Evolutionary conservation across 73 alveolate species (phyloP), one percentile per base, ranked within the genome.

Genomic region (Blepharisma japonicum): DNA sequence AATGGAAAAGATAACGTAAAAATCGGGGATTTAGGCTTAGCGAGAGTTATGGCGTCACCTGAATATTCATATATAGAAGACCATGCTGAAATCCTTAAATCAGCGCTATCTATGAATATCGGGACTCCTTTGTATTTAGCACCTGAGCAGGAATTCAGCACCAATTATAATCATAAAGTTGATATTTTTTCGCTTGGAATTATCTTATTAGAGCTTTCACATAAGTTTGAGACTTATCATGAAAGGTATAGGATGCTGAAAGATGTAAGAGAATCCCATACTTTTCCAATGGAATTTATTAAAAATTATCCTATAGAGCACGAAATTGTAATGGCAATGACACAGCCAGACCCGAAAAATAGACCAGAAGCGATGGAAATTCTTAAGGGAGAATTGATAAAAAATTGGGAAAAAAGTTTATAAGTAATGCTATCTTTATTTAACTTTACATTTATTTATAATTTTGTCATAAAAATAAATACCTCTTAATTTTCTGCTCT

Each of bases 21-120:
- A 85, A 83, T 93, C 7, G 94, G 94, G 14, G 98, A 93, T 72
- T 93, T 93, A 82, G 96, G 96, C 38, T 82, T 93, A n/a, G 98
- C 98, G 0, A 77, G 77, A 7, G 68, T 78, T 32, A 32, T 32
- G 42, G 42, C 3, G 3, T 32, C 42, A 3, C 3, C 42, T 32
- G 42, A 32, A 32, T 32, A 32, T 32, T 32, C 42, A 32, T 32
- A 32, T 32, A 32, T 32, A 32, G 42, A 32, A 32, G 42, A 32
- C 3, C 3, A 32, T 32, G 3, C 42, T 32, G 42, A 32, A 32
- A 32, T 32, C 3, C 42, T 32, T 32, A 32, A 32, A 32, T 32
- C 42, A 32, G 42, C 42, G 3, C 42, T 32, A 32, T 79, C 93
- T 0, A 14, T 77, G 7, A 45, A 85, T 45, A 93, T 86, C 0